These are phyloP conservation scores for Delphinella strobiligena DNA, from an alignment of 2,329 filamentous ascomycete genomes.

Conservation along the genomic window DNA sequence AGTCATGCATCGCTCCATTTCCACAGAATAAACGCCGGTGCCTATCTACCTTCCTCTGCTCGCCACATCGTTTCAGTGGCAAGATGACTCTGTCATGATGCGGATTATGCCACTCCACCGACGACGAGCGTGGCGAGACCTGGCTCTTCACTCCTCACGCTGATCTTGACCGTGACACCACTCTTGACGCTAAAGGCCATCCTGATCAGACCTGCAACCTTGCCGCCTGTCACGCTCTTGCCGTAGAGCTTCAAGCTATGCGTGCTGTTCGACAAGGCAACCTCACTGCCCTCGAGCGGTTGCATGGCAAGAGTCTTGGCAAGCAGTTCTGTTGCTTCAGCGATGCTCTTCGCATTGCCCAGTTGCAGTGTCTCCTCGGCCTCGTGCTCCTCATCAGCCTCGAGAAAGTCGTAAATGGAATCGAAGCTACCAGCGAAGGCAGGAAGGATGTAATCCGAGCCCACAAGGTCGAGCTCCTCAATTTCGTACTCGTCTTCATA, in stretches of 20 bases:
- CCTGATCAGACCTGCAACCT: conserved; percentile 73
- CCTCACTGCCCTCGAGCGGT: conserved; percentile 85
- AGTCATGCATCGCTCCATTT: conserved; percentile 6
- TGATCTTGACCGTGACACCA: conserved; percentile 92
- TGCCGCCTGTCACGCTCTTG: conserved; percentile 84
- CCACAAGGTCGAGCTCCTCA: conserved; percentile 79
- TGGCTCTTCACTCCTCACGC: conserved; percentile 83
- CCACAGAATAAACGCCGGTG: conserved; percentile 5
- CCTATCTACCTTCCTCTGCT: neutral
- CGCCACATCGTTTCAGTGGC: no score
- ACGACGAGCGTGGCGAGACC: conserved; percentile 76
- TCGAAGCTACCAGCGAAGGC: conserved; percentile 92
- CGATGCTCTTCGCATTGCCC: conserved; percentile 79
- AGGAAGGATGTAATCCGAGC: conserved; percentile 87
- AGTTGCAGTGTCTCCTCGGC: conserved; percentile 84
- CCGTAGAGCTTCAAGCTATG: conserved; percentile 93
- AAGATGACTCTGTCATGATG: no score
- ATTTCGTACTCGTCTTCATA: conserved; percentile 98
- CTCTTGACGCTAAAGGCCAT: conserved; percentile 92
- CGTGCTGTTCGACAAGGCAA: conserved; percentile 75
- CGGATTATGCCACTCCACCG: conserved; percentile 64
- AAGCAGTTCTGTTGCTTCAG: conserved; percentile 90
- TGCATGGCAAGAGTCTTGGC: conserved; percentile 79
- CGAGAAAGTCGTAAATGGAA: conserved; percentile 70
- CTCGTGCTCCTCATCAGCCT: conserved; percentile 79